Base-by-base conservation (phyloP, 345 rosid genomes). In the Pistacia vera region DNA sequence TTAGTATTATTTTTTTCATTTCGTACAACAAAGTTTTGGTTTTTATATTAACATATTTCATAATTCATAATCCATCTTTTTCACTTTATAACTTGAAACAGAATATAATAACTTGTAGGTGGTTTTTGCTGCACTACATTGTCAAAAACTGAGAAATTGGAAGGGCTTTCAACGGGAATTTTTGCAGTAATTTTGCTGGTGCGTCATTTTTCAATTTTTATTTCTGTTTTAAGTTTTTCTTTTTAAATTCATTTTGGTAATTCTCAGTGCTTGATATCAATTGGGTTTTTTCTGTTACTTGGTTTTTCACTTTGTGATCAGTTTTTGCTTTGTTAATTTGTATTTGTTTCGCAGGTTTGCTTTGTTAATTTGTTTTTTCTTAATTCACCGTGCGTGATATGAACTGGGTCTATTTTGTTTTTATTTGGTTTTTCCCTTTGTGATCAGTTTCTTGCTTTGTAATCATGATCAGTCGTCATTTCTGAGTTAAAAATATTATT, bases 351-450 rank as follows among this genome's bases (percentile, higher is more conserved):
- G 7, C 54, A 20, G 10, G 52, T 71, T 71, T 28, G 16, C 20
- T 28, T 41, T 20, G 36, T 51, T 63, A 48, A 51, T 74, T 22
- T 35, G 18, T 30, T 30, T 18, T 49, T 62, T 51, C 33, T 11
- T 63, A 35, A 36, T 73, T 48, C n/a, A 30, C 2, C 11, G 17
- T 18, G 7, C 30, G 28, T 51, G 76, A 48, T 62, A 46, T 35
- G 61, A 73, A 63, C 68, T 52, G 76, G 69, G 51, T 35, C 3
- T 64, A 18, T 54, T 64, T 74, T 54, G 36, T 36, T 74, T 58
- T 36, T 20, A 63, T 36, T 52, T 73, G 14, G 16, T 30, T 30
- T 62, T 73, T 73, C 36, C 52, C 46, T 63, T 52, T 52, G 49
- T n/a, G 35, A 63, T 55, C 20, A n/a, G 69, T 63, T 35, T 72